Evolutionary conservation across 306 rosid species (phyloP).

Genomic region (Inga laurina): DNA sequence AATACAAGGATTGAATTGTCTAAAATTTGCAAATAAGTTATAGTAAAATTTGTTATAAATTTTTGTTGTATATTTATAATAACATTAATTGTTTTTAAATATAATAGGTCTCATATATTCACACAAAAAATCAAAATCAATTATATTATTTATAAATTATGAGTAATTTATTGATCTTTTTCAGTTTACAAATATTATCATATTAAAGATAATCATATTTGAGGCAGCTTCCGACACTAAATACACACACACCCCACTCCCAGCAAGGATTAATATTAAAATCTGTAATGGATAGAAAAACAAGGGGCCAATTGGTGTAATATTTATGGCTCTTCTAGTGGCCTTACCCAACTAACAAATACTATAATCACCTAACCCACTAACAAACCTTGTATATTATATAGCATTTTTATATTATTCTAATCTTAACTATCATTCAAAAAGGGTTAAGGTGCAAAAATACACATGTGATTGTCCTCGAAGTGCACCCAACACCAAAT

Average conservation of each 20-base stretch:
- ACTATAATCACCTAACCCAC: neutral
- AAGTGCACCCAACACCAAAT: no score
- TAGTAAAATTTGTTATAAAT: neutral
- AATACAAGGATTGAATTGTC: no score
- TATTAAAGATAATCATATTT: no score
- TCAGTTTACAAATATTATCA: no score
- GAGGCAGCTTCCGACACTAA: no score
- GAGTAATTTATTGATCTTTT: neutral
- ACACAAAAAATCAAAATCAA: neutral
- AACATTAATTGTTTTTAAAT: neutral
- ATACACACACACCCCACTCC: neutral
- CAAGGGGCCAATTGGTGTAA: conserved; percentile 23
- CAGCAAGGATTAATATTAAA: neutral
- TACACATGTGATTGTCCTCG: no score
- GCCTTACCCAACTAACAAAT: neutral
- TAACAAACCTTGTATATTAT: neutral
- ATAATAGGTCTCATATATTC: neutral
- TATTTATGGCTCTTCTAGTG: conserved; percentile 35
- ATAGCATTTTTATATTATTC: neutral
- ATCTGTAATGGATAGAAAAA: neutral
- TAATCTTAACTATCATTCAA: neutral
- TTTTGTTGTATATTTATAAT: neutral
- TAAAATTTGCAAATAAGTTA: neutral
- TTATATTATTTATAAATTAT: neutral
- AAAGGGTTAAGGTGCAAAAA: no score